These are phyloP conservation scores for Magnusiomyces suaveolens DNA, from an alignment of 1,139 yeast species.

Conservation along the genomic window DNA sequence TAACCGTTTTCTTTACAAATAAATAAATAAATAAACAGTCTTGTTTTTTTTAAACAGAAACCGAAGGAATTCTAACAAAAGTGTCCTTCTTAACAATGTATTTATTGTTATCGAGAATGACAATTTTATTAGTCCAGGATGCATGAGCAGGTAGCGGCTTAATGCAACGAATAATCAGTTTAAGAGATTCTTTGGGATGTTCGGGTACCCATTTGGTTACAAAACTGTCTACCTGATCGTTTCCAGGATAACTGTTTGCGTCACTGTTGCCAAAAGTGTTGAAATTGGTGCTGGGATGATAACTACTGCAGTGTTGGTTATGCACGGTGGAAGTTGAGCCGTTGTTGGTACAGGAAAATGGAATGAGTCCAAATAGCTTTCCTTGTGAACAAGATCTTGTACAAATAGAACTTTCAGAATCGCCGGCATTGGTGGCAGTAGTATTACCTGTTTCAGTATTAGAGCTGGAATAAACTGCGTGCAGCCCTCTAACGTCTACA, in stretches of 20 bases:
- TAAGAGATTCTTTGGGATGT: slow-evolving; percentile 19
- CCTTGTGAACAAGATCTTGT: too few species aligned
- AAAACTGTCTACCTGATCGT: not conserved
- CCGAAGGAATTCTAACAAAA: slow-evolving; percentile 2
- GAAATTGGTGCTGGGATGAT: not conserved
- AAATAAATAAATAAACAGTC: too few species aligned
- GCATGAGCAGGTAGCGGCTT: slow-evolving; percentile 26
- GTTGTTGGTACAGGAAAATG: too few species aligned
- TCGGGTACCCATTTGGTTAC: slow-evolving; percentile 25
- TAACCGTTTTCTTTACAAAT: not conserved
- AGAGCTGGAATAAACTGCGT: not conserved
- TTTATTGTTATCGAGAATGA: slow-evolving; percentile 21
- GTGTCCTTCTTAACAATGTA: slow-evolving; percentile 19
- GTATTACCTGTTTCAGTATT: not conserved
- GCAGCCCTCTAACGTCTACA: too few species aligned
- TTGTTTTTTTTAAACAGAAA: not conserved
- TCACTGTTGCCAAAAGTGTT: not conserved
- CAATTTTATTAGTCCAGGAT: slow-evolving; percentile 29
- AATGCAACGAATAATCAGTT: slow-evolving; percentile 29
- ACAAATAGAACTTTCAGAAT: too few species aligned
- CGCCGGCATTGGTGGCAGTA: too few species aligned
- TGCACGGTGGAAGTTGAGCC: too few species aligned
- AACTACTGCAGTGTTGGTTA: too few species aligned
- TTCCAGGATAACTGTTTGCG: not conserved
- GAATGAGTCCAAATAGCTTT: too few species aligned